Evolutionary conservation across 495 filamentous ascomycete genomes (phyloP).

Genomic region (Annulohypoxylon moriforme): DNA sequence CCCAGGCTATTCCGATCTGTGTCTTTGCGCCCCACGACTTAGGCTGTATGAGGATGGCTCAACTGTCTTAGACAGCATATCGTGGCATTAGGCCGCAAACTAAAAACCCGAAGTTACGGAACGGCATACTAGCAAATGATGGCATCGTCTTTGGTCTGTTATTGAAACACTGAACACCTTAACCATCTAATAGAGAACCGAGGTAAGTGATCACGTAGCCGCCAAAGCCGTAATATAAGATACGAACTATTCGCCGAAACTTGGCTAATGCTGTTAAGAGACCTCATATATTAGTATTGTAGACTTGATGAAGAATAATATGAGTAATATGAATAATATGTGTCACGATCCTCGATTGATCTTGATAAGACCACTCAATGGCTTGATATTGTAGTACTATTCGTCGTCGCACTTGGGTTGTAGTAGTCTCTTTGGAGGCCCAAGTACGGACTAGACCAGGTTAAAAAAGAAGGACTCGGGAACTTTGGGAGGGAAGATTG

Average conservation of each 20-base stretch:
- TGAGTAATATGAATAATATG: not conserved
- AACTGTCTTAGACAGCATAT: constrained; percentile 43
- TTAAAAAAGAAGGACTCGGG: constrained; percentile 13
- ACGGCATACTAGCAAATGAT: constrained; percentile 10
- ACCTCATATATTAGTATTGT: not conserved
- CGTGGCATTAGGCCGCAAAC: constrained; percentile 38
- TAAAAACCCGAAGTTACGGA: constrained; percentile 39
- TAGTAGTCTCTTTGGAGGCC: not conserved
- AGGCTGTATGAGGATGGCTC: constrained; percentile 34
- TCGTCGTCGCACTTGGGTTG: not conserved
- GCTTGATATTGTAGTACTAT: not conserved
- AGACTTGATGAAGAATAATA: not conserved
- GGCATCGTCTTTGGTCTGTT: constrained; percentile 19
- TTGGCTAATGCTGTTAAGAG: not conserved
- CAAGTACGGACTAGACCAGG: not conserved
- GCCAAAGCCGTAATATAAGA: not conserved
- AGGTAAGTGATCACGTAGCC: constrained; percentile 16
- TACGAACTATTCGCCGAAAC: not conserved
- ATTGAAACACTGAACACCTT: not conserved
- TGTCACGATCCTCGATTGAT: not conserved
- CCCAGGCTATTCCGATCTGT: constrained; percentile 32
- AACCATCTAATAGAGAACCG: constrained; percentile 20
- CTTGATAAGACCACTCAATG: not conserved
- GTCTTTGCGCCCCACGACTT: constrained; percentile 35
- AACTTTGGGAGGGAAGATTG: constrained; percentile 20